A percentile compares a stretch with the other conserved stretches of the same genome.
Evolutionary conservation across 2,329 filamentous ascomycete species (phyloP).

Genomic region (Immersiporthe knoxdaviesiana): DNA sequence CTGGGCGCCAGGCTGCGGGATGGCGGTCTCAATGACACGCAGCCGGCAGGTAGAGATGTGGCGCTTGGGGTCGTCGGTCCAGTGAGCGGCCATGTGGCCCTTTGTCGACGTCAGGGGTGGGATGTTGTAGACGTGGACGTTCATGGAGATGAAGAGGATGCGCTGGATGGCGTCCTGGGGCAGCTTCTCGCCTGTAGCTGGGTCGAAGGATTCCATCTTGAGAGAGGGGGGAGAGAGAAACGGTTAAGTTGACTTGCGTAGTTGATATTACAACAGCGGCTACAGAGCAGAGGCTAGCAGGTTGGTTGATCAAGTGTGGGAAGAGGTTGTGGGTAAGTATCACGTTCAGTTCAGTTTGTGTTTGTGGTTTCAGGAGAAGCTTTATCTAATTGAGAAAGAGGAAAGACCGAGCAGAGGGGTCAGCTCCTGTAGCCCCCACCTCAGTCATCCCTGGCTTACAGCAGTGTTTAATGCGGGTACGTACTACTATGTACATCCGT

Average conservation of each 20-base stretch:
- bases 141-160: conserved; percentile 74
- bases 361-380: background rate
- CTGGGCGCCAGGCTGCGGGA: conserved; percentile 44
- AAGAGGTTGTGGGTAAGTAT: background rate
- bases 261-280: too few species aligned
- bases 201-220: conserved; percentile 68
- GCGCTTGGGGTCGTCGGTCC: conserved; percentile 72
- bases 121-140: conserved; percentile 86
- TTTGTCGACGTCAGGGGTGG: conserved; percentile 77
- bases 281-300: background rate
- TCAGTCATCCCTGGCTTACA: conserved; percentile 13
- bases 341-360: background rate
- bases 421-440: background rate
- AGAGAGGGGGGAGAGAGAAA: background rate
- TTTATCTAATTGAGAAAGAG: background rate
- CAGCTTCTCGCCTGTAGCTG: conserved; percentile 68
- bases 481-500: background rate
- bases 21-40: conserved; percentile 76
- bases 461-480: background rate
- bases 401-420: background rate
- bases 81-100: conserved; percentile 76
- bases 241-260: too few species aligned
- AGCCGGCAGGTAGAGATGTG: conserved; percentile 87
- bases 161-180: conserved; percentile 81
- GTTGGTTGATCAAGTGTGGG: background rate